These are phyloP conservation scores for Aspergillus pseudonomiae DNA, from an alignment of 2,329 filamentous ascomycete genomes.

Conservation along the genomic window DNA sequence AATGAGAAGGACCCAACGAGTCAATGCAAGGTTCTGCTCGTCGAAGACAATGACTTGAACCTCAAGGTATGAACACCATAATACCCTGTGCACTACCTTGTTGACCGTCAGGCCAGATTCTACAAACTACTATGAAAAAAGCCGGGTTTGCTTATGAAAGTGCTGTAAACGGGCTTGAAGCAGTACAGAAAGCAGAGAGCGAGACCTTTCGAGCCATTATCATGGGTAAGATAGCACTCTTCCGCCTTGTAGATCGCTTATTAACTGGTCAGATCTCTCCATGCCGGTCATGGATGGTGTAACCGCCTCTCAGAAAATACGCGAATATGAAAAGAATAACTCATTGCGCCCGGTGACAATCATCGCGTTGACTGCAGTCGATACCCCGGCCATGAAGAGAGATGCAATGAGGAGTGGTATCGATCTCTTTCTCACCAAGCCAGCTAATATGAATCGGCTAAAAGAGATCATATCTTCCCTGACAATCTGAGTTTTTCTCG, in stretches of 20 bases:
- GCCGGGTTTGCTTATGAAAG: neutral
- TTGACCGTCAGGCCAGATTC: neutral
- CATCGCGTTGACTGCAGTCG: slow-evolving; percentile 35
- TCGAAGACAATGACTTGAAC: neutral
- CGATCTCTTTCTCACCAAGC: slow-evolving; percentile 37
- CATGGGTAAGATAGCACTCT: neutral
- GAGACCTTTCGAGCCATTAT: neutral
- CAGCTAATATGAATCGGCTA: slow-evolving; percentile 11
- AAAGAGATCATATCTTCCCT: neutral
- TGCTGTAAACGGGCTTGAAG: neutral
- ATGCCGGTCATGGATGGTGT: slow-evolving; percentile 44
- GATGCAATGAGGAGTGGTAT: slow-evolving; percentile 35
- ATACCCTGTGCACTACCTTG: neutral
- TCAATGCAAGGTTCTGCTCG: neutral
- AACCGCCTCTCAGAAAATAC: slow-evolving; percentile 33
- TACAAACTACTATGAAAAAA: neutral
- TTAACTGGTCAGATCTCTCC: slow-evolving; percentile 31
- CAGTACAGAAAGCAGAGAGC: neutral
- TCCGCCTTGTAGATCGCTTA: neutral
- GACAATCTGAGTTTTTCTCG: neutral
- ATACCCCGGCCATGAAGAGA: slow-evolving; percentile 29
- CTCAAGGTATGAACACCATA: neutral
- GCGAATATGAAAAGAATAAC: slow-evolving; percentile 25
- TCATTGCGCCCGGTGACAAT: slow-evolving; percentile 22
- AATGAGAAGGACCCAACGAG: neutral